Base-by-base conservation (phyloP, 495 filamentous ascomycete genomes). In the Lasiosphaeriaceae sp. region DNA sequence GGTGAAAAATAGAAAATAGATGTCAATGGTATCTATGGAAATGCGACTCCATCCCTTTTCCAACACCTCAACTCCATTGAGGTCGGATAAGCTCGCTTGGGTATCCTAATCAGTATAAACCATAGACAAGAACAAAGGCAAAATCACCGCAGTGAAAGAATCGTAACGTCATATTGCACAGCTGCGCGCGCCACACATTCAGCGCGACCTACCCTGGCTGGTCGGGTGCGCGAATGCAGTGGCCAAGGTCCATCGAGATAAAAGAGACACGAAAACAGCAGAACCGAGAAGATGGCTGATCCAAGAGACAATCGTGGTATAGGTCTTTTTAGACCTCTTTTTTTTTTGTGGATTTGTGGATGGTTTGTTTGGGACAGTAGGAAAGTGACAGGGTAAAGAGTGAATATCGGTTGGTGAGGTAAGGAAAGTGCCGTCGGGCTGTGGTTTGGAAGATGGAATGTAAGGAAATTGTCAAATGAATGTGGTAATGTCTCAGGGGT, bases 391-490 rank as follows among this genome's bases (percentile, higher is more conserved):
- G 22, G 34, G 52, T 59, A 68, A 65, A 1, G 65, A 68, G 54
- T 26, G 65, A 66, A 63, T 61, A 51, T 6, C 35, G 65, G 62
- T 66, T 53, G 58, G 62, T 68, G 11, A n/a, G 23, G 9, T 24
- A 39, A 62, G 47, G 48, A 47, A 59, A 61, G 53, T 50, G 55
- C 59, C 59, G 59, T 61, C 39, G 55, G 58, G 31, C 45, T 46
- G 50, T 54, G 50, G 22, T 51, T 17, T 57, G 23, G 24, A 47
- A 39, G 20, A 21, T 17, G 45, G 29, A 49, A n/a, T 24, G 35
- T 2, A 58, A 61, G 61, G 52, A 61, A 66, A 66, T 59, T 22
- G 20, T 54, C 2, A 64, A 64, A 58, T 16, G 64, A 64, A 47
- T 56, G 44, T 56, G 44, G 34, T 35, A n/a, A 20, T 44, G 41